phyloP scores from a whole-genome alignment of 441 rosid species.

The Pelargonium myrrhifolium region DNA sequence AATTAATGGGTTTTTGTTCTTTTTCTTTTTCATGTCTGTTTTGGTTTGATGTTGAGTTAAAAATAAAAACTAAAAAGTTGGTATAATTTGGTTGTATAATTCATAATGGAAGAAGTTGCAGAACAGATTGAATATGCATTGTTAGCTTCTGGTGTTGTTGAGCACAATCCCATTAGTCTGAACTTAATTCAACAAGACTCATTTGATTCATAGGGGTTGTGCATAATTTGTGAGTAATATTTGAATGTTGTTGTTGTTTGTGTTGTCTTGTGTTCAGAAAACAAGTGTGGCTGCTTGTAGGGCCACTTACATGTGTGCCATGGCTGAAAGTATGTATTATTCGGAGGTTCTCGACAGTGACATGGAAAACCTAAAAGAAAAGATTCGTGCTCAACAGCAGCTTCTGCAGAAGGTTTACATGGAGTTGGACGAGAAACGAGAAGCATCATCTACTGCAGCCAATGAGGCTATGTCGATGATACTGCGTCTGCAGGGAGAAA shows the following conservation, averaged over 20 bases:
- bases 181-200: too few relatives aligned
- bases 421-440: slow-evolving; percentile 80
- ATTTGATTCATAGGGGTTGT: too few relatives aligned
- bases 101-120: too few relatives aligned
- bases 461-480: slow-evolving; percentile 87
- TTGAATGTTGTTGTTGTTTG: too few relatives aligned
- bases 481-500: slow-evolving; percentile 72
- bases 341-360: slow-evolving; percentile 33
- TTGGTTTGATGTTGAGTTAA: not conserved
- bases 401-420: slow-evolving; percentile 59
- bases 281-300: not conserved
- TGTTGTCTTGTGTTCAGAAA: slow-evolving; percentile 1
- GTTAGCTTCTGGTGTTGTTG: too few relatives aligned
- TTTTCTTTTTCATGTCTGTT: not conserved
- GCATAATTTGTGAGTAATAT: not conserved
- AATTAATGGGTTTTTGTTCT: not conserved
- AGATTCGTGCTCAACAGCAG: slow-evolving; percentile 62
- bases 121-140: too few relatives aligned
- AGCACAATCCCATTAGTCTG: too few relatives aligned
- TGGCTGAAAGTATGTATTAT: slow-evolving; percentile 36
- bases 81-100: too few relatives aligned
- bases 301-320: slow-evolving; percentile 10
- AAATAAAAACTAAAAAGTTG: too few relatives aligned
- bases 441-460: slow-evolving; percentile 68
- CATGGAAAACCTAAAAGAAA: slow-evolving; percentile 40